These are phyloP conservation scores for Globisporangium mamillatum DNA, from an alignment of 352 stramenopile genomes.

Conservation along the genomic window DNA sequence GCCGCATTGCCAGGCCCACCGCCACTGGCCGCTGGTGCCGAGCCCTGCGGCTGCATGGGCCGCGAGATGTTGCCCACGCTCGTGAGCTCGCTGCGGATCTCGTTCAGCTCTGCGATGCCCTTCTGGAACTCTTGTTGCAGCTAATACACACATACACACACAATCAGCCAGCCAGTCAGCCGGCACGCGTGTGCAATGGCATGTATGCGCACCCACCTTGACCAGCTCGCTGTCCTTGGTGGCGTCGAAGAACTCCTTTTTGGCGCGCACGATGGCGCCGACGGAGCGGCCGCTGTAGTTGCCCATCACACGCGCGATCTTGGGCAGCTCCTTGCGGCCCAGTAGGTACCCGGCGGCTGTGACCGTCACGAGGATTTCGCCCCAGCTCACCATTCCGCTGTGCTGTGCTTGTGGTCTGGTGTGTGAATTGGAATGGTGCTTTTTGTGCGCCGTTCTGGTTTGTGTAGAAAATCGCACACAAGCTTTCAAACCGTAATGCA, in stretches of 20 bases:
- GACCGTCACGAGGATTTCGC: slow-evolving; percentile 61
- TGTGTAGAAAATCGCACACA: too few species aligned
- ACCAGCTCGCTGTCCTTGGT: slow-evolving; percentile 79
- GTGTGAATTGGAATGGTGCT: too few species aligned
- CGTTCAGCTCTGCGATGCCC: slow-evolving; percentile 75
- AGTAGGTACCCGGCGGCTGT: slow-evolving; percentile 67
- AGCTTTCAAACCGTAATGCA: too few species aligned
- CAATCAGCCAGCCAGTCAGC: background rate
- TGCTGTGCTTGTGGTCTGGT: too few species aligned
- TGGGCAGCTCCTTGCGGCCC: slow-evolving; percentile 66
- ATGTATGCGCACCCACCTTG: slow-evolving; percentile 29
- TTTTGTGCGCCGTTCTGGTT: too few species aligned
- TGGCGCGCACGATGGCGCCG: slow-evolving; percentile 68
- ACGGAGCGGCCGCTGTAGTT: slow-evolving; percentile 61
- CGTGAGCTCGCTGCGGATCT: slow-evolving; percentile 75
- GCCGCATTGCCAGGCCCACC: background rate
- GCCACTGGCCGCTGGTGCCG: background rate
- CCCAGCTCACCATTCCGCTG: slow-evolving; percentile 59
- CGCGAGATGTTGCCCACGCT: slow-evolving; percentile 63
- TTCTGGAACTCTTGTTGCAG: slow-evolving; percentile 76
- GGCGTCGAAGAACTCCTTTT: slow-evolving; percentile 83
- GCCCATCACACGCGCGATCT: slow-evolving; percentile 57
- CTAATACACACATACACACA: slow-evolving; percentile 16
- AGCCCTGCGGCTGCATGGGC: slow-evolving; percentile 40
- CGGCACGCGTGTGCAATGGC: too few species aligned